Base-by-base conservation (phyloP, 352 stramenopile genomes). In the Phytophthora palmivora region DNA sequence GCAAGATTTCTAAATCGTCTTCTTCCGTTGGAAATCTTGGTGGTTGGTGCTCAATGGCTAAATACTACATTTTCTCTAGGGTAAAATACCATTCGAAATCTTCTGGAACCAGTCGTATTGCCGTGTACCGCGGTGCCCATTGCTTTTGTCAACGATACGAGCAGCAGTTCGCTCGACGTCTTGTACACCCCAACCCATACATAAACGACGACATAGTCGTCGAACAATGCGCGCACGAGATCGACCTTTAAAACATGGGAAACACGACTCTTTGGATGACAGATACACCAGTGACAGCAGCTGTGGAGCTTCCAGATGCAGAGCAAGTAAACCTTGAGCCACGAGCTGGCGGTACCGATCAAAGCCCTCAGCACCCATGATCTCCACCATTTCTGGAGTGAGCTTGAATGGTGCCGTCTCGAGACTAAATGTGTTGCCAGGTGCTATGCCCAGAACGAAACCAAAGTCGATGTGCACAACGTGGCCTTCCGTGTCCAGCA, bases 381-480 rank as follows among this genome's bases (percentile, higher is more conserved):
- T 83, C 58, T 97, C 89, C 8, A 99, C 89, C 79, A 99, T 98
- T 42, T 99, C 97, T n/a, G 83, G 83, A 10, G 96, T 99, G 6
- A 99, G 82, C 71, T 99, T 99, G 87, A 99, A 99, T 9, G 97
- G 97, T 32, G 96, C 96, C 10, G 91, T 96, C 76, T 99, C 97
- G 34, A 99, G 85, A 41, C 82, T 97, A 61, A 99, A 99, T 45
- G 97, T 96, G 52, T 97, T 97, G 32, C 97, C 97, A 16, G 97
- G 97, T n/a, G 93, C 97, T 72, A 97, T 98, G 32, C 96, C 96
- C 56, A 99, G 88, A 26, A 98, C 91, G 70, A 99, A 99, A 16
- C 97, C 97, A 88, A 99, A 99, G 73, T 99, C 97, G 72, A 99
- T 99, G 79, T 99, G 96, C 46, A 99, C 89, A 16, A 99, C 71